These are phyloP conservation scores for Mycosphaerella sp. DNA, from an alignment of 2,329 filamentous ascomycete species.

Conservation along the genomic window DNA sequence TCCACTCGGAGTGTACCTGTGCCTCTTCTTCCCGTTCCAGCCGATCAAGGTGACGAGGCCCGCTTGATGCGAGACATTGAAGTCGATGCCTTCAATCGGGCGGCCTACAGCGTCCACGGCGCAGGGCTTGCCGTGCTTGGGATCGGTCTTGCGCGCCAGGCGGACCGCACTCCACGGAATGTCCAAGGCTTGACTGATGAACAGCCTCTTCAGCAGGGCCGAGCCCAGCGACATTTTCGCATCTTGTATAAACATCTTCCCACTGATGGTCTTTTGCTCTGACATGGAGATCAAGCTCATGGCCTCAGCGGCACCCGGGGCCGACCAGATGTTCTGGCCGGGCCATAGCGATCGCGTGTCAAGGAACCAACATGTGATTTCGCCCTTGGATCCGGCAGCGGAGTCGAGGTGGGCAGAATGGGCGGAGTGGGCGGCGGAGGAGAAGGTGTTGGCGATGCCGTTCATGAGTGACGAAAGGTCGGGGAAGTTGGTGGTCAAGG, in stretches of 20 bases:
- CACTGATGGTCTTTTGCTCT: constrained; percentile 56
- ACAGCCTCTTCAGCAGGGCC: constrained; percentile 65
- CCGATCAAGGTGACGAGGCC: constrained; percentile 65
- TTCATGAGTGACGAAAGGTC: constrained; percentile 21
- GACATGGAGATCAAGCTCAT: constrained; percentile 40
- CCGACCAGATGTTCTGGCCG: constrained; percentile 38
- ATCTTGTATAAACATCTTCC: constrained; percentile 47
- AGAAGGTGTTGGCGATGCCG: constrained; percentile 17
- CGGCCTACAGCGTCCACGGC: constrained; percentile 40
- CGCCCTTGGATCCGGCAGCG: constrained; percentile 16
- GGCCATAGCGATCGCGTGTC: constrained; percentile 45
- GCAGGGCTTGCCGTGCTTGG: constrained; percentile 47
- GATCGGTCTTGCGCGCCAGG: constrained; percentile 50
- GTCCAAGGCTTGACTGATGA: constrained; percentile 52
- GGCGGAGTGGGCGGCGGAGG: neutral
- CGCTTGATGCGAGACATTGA: constrained; percentile 75
- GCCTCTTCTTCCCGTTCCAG: constrained; percentile 30
- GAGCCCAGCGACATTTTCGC: constrained; percentile 69
- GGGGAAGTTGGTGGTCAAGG: constrained; percentile 18
- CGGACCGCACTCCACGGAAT: constrained; percentile 56
- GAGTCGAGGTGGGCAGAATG: constrained; percentile 10
- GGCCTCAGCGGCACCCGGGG: constrained; percentile 38
- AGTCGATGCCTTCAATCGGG: constrained; percentile 47
- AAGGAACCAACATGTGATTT: constrained; percentile 44
- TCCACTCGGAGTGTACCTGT: constrained; percentile 25